phyloP scores from a whole-genome alignment of 2,329 filamentous ascomycete species.

The Didymella pomorum region DNA sequence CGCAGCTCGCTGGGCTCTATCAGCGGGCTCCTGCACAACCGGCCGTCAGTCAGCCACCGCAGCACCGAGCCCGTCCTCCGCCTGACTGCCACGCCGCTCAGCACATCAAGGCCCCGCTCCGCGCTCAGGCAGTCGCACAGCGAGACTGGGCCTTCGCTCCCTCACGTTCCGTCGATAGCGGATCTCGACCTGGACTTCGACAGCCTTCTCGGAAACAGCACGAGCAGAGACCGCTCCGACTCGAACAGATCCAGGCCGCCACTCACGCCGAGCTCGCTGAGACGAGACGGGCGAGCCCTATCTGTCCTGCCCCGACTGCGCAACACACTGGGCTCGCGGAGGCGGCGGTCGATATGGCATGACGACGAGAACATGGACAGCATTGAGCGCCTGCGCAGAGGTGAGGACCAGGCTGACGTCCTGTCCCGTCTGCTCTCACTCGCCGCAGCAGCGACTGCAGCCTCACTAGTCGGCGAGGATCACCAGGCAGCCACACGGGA shows the following conservation, averaged over 20 bases:
- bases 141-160: conserved; percentile 46
- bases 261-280: conserved; percentile 29
- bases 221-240: conserved; percentile 29
- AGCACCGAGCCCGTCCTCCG: conserved; percentile 25
- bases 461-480: conserved; percentile 69
- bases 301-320: conserved; percentile 51
- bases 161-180: conserved; percentile 42
- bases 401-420: conserved; percentile 69
- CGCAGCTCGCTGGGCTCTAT: conserved; percentile 50
- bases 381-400: conserved; percentile 53
- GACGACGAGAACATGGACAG: conserved; percentile 39
- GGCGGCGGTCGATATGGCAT: conserved; percentile 59
- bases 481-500: conserved; percentile 65
- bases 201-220: conserved; percentile 33
- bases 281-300: conserved; percentile 45
- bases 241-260: conserved; percentile 30
- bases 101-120: conserved; percentile 27
- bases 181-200: conserved; percentile 52
- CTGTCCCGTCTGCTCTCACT: conserved; percentile 69
- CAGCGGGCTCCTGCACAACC: conserved; percentile 41
- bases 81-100: conserved; percentile 27
- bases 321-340: conserved; percentile 56
- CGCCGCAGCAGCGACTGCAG: conserved; percentile 69
- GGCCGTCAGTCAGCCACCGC: conserved; percentile 33
- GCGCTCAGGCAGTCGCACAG: conserved; percentile 32